Base-by-base conservation (phyloP, 2,329 filamentous ascomycete species). In the Davidsoniella neocaledoniae region DNA sequence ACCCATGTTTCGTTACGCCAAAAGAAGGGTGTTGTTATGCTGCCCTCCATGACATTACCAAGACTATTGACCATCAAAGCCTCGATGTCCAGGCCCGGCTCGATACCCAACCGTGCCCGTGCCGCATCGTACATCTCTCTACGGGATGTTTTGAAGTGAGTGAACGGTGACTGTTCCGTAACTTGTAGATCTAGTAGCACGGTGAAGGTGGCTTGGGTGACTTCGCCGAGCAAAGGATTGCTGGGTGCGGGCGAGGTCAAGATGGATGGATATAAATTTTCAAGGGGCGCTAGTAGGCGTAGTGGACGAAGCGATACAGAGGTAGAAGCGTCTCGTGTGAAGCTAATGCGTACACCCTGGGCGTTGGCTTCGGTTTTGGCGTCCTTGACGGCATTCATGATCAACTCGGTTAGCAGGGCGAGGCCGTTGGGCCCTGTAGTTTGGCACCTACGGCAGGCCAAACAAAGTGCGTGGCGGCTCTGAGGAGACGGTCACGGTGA, bases 61-160 rank as follows among this genome's bases (percentile, higher is more conserved):
- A 74, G 67, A 0, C 59, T 60, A 58, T 84, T 86, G 55, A 83
- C 71, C 2, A 95, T 64, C 17, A 96, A 68, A 4, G 94, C 84
- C 62, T 96, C 90, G 47, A 73, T 72, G 2, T 41, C n/a, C 19
- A 52, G 25, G 9, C 47, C 50, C n/a, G 47, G 25, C 39, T 66
- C 62, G 44, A 90, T 76, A 0, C 67, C 66, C 1, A 73, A 75
- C 12, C 84, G 72, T 23, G 66, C 59, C 7, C 87, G 76, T 1
- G 86, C 84, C 2, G 66, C 67, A 43, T 83, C 76, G 62, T 96
- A 96, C 60, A 79, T 70, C 8, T 69, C 66, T 12, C 90, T 77
- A 44, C 72, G 68, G 0, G 84, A 91, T 0, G 90, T 96, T 64
- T 98, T 96, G 67, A 83, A 84, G 52, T 81, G 79, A 0, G 88